phyloP scores from a whole-genome alignment of 2,329 filamentous ascomycete genomes.

The Neofusicoccum ribis region DNA sequence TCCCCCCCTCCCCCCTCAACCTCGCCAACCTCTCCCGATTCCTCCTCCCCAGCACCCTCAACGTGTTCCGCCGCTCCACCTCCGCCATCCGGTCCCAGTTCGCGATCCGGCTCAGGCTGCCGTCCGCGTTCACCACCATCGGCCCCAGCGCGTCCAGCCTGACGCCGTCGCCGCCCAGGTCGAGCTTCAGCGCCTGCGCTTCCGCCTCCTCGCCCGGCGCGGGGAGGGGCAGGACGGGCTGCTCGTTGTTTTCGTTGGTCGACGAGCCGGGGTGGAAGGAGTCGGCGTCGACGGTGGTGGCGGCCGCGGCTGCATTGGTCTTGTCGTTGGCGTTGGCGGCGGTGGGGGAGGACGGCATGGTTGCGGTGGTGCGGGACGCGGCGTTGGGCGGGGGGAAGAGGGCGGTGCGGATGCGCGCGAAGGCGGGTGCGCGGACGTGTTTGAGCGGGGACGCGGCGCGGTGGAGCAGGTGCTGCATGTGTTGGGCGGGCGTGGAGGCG shows the following conservation, averaged over 20 bases:
- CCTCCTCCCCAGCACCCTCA: constrained; percentile 66
- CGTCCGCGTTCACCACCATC: constrained; percentile 72
- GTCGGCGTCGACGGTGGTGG: constrained; percentile 2
- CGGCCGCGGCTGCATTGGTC: too few relatives aligned
- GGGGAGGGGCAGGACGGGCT: constrained; percentile 21
- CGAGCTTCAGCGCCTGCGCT: constrained; percentile 37
- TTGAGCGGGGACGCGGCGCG: not conserved
- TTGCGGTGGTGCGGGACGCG: too few relatives aligned
- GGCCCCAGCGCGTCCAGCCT: constrained; percentile 70
- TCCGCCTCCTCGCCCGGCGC: constrained; percentile 25
- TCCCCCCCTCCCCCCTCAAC: constrained; percentile 40
- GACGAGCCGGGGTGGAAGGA: constrained; percentile 1
- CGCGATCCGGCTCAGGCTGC: constrained; percentile 67
- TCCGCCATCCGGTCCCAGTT: constrained; percentile 75
- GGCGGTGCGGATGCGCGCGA: not conserved
- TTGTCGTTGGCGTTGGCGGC: not conserved
- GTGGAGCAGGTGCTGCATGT: constrained; percentile 3
- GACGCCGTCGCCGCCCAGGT: constrained; percentile 43
- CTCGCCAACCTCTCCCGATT: constrained; percentile 64
- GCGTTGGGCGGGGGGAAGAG: not conserved
- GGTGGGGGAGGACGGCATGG: not conserved
- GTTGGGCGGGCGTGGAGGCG: not conserved
- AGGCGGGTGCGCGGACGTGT: not conserved
- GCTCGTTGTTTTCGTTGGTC: not conserved
- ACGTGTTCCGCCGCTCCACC: constrained; percentile 65